These are phyloP conservation scores for Daedalea quercina DNA, from an alignment of 768 basidiomycete genomes.

Conservation along the genomic window DNA sequence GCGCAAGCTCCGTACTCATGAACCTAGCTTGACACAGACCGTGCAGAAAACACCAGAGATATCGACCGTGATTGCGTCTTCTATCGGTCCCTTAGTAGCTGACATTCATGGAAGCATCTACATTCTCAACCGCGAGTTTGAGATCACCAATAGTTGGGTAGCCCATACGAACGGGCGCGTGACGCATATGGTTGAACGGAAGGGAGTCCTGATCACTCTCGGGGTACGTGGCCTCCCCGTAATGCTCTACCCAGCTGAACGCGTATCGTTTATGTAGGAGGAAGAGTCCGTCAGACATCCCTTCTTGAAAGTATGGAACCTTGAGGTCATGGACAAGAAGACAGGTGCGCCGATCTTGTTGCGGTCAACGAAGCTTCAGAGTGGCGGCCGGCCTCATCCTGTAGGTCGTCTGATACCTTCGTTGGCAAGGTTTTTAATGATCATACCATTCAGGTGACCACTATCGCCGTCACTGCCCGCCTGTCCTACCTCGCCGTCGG, in stretches of 20 bases:
- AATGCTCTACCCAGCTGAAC: not conserved
- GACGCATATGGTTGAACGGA: constrained; percentile 80
- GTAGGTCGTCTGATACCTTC: constrained; percentile 31
- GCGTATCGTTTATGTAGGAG: constrained; percentile 43
- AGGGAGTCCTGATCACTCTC: constrained; percentile 79
- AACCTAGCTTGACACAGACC: not conserved
- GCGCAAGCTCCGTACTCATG: not conserved
- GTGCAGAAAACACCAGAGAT: constrained; percentile 61
- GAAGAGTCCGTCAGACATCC: constrained; percentile 63
- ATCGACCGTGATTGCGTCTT: constrained; percentile 58
- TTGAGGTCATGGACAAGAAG: constrained; percentile 64
- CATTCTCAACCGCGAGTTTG: constrained; percentile 68
- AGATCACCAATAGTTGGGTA: constrained; percentile 65
- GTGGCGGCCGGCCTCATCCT: constrained; percentile 72
- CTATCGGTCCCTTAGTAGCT: constrained; percentile 66
- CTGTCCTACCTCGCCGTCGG: constrained; percentile 87
- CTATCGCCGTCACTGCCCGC: constrained; percentile 69
- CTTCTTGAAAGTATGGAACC: constrained; percentile 84
- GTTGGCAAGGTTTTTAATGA: not conserved
- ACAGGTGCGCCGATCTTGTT: constrained; percentile 55
- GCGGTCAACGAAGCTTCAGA: constrained; percentile 72
- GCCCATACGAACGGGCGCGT: constrained; percentile 77
- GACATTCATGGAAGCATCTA: constrained; percentile 85
- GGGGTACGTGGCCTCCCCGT: constrained; percentile 47
- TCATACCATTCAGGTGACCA: constrained; percentile 47